Conservation (phyloP, 148 eudicot genomes). For the Camellia granthamiana region DNA sequence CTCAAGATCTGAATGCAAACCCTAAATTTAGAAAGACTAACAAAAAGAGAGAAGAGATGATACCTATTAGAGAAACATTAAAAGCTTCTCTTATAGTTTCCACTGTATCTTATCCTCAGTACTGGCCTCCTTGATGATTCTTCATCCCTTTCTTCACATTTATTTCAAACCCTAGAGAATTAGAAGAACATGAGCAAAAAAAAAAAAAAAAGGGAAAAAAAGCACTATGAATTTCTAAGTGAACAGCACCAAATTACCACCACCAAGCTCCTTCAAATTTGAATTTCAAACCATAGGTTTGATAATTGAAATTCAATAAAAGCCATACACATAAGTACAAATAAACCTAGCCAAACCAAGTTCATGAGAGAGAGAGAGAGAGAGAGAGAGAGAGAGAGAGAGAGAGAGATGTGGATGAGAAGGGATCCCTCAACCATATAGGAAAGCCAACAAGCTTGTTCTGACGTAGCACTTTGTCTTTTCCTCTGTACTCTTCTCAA, state of each 20-base stretch:
- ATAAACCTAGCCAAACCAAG: conserved; percentile 16
- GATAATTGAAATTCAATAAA: conserved; percentile 22
- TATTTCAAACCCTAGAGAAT: conserved; percentile 7
- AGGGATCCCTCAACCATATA: conserved; percentile 31
- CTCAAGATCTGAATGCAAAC: conserved; percentile 19
- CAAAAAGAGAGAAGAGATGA: conserved; percentile 7
- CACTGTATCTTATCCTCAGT: background rate
- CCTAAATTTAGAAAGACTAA: conserved; percentile 16
- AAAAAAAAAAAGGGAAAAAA: conserved; percentile 10
- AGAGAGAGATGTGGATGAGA: conserved; percentile 36
- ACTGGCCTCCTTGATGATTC: background rate
- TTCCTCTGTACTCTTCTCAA: conserved; percentile 38
- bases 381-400: conserved; percentile 14
- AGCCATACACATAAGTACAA: conserved; percentile 28
- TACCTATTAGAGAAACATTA: conserved; percentile 6
- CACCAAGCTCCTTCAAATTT: conserved; percentile 20
- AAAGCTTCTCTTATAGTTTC: conserved; percentile 7
- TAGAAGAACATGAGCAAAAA: conserved; percentile 6
- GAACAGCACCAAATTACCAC: conserved; percentile 7
- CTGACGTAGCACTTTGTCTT: conserved; percentile 51
- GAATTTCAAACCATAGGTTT: conserved; percentile 16
- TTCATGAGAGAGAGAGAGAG: background rate
- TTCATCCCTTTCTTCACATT: conserved; percentile 6
- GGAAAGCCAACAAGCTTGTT: conserved; percentile 32
- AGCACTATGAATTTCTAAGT: conserved; percentile 9